Percentiles rank a stretch among this genome's conserved stretches.
Conservation (phyloP, 2,329 filamentous ascomycete species). For the Sporothrix curviconia region DNA sequence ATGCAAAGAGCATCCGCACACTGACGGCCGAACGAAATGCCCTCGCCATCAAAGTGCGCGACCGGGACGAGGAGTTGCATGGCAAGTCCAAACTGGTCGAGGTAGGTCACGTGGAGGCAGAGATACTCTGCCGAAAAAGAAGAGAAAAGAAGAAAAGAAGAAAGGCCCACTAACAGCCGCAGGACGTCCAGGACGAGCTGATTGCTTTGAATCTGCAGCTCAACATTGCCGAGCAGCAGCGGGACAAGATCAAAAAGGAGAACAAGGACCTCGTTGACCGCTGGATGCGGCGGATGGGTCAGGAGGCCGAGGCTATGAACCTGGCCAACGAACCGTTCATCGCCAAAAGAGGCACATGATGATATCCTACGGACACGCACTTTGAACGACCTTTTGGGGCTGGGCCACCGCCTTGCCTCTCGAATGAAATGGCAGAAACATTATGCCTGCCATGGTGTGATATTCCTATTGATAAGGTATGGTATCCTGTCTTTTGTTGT, state of each 20-base stretch:
- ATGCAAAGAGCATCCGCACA: slow-evolving; percentile 53
- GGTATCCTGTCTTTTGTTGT: not conserved
- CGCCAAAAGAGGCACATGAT: slow-evolving; percentile 17
- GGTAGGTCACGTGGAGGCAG: slow-evolving; percentile 32
- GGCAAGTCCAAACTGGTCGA: slow-evolving; percentile 79
- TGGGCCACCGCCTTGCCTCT: too few species aligned
- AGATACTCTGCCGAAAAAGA: too few species aligned
- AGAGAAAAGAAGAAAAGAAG: not conserved
- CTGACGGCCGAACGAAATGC: slow-evolving; percentile 57
- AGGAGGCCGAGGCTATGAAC: slow-evolving; percentile 87
- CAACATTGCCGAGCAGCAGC: slow-evolving; percentile 73
- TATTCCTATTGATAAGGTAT: not conserved
- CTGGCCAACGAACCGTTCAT: slow-evolving; percentile 45
- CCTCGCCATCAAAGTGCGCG: slow-evolving; percentile 62
- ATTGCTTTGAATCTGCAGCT: slow-evolving; percentile 81
- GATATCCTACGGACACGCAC: too few species aligned
- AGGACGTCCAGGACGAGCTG: slow-evolving; percentile 86
- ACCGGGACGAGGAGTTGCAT: slow-evolving; percentile 77
- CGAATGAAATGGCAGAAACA: too few species aligned
- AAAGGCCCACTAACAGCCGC: slow-evolving; percentile 24
- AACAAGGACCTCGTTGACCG: slow-evolving; percentile 84
- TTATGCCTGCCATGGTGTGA: not conserved
- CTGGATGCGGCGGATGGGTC: slow-evolving; percentile 83
- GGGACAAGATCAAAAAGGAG: slow-evolving; percentile 66
- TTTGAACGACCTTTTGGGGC: not conserved